Evolutionary conservation across 768 basidiomycete species (phyloP), one percentile per base, ranked within the genome.

Genomic region (Obba rivulosa): DNA sequence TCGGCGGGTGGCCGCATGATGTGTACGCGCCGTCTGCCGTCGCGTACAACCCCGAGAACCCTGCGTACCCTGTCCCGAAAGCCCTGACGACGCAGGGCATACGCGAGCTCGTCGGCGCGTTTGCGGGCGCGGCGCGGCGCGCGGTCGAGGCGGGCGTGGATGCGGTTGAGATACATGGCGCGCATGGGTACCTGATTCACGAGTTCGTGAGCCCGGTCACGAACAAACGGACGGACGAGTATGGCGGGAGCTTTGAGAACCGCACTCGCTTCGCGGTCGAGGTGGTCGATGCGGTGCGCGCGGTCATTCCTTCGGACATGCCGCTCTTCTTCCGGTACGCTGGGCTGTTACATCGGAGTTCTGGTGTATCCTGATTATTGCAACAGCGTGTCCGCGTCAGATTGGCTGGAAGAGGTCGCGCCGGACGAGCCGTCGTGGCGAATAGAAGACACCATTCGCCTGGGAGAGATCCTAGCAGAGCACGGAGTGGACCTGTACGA

Each of bases 401-500:
- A 91, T 48, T 85, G 86, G 80, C 65, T 86, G 5, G 80, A 82
- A 54, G 71, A 77, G 47, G 69, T 71, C 4, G 63, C 75, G 2
- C 78, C 81, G 0, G 66, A 83, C 47, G 77, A 83, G 51, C 74
- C 75, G 10, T 78, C 78, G 3, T 88, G 89, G 87, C 74, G 75
- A 9, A 53, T 77, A 1, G 79, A 84, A 58, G 89, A 91, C 59
- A 85, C 81, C 3, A 75, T 76, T 23, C 67, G 73, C 25, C 68
- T 91, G 23, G 77, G 80, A 2, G 63, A 68, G 13, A 72, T 81
- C 51, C 72, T 91, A 13, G 71, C 70, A 16, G 72, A 76, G n/a
- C 74, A 79, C 40, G 87, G 87, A 8, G 75, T 91, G 39, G 90
- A 91, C 62, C 69, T 92, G 37, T 65, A 92, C 44, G 89, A 92